These are phyloP conservation scores for Macrophomina phaseolina DNA, from an alignment of 2,329 filamentous ascomycete genomes.

Conservation along the genomic window DNA sequence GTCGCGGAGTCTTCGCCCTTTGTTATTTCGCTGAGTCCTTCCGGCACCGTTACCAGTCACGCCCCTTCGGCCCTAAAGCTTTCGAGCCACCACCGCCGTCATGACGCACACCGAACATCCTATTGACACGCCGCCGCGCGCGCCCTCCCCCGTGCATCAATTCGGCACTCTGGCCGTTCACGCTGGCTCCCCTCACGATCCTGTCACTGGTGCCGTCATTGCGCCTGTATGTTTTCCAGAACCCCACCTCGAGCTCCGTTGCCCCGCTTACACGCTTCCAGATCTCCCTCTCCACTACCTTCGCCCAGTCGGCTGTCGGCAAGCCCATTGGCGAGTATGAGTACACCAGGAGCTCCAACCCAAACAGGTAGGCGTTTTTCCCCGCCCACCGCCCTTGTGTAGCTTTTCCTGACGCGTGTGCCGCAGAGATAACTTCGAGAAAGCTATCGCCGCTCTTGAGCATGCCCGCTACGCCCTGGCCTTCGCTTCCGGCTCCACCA, in stretches of 20 bases:
- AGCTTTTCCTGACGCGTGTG: not conserved
- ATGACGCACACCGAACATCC: slow-evolving; percentile 57
- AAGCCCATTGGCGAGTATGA: slow-evolving; percentile 88
- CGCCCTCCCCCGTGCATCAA: slow-evolving; percentile 73
- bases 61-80: not conserved
- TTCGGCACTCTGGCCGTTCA: slow-evolving; percentile 97
- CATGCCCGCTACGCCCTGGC: slow-evolving; percentile 91
- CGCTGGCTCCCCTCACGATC: slow-evolving; percentile 88
- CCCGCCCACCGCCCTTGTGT: slow-evolving; percentile 14
- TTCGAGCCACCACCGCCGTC: slow-evolving; percentile 23
- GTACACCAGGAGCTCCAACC: slow-evolving; percentile 92
- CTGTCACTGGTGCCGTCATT: slow-evolving; percentile 91
- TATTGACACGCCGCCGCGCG: slow-evolving; percentile 75
- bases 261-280: slow-evolving; percentile 38
- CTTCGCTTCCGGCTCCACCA: slow-evolving; percentile 91
- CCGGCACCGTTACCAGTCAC: not conserved
- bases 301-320: slow-evolving; percentile 87
- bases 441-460: slow-evolving; percentile 88
- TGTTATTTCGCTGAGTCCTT: not conserved
- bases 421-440: slow-evolving; percentile 83
- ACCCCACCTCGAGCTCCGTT: slow-evolving; percentile 4
- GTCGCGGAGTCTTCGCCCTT: not conserved
- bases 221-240: slow-evolving; percentile 64
- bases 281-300: slow-evolving; percentile 96
- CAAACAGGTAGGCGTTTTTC: slow-evolving; percentile 67